Evolutionary conservation across 2,329 filamentous ascomycete genomes (phyloP), one percentile per base, ranked within the genome.

Genomic region (Proliferodiscus dingleyae): DNA sequence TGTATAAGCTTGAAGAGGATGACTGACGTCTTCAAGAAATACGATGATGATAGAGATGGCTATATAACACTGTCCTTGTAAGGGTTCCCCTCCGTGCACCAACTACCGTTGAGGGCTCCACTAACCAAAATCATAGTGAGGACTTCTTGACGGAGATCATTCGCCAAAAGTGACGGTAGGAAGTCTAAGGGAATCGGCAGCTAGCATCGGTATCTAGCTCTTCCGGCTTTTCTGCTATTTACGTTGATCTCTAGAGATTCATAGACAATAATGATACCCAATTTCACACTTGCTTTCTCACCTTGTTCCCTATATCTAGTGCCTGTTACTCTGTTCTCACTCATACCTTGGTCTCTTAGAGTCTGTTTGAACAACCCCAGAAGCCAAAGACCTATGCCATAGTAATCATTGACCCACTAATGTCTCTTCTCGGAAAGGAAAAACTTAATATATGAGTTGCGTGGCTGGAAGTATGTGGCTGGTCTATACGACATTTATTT

Each of bases 21-120:
- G 91, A 98, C 93, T 49, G 93, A 98, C 67, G 89, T 95, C 22
- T 98, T 98, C 67, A 98, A 98, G 76, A 91, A 90, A 69, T 98
- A 97, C 66, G 93, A 98, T 59, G 87, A 95, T 61, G 93, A 98
- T 67, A 80, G 93, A 33, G 93, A 97, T 68, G 93, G 93, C 2
- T 97, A 90, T 65, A 87, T 90, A 57, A 90, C 85, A 3, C 68
- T 90, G 43, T 87, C 83, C 64, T 90, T 90, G 60, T 62, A 54
- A 53, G 60, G 46, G 8, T 21, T 21, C 10, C 36, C 24, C n/a
- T 41, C 19, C 4, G 2, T 10, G 13, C 34, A 23, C 10, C 11
- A 24, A 19, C 18, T 24, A 16, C 5, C 18, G 18, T 37, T 30
- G 22, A 37, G 41, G 18, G 47, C 33, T 37, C 24, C 41, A 15